Base-by-base conservation (phyloP, 768 basidiomycete species). In the Astraeus odoratus region DNA sequence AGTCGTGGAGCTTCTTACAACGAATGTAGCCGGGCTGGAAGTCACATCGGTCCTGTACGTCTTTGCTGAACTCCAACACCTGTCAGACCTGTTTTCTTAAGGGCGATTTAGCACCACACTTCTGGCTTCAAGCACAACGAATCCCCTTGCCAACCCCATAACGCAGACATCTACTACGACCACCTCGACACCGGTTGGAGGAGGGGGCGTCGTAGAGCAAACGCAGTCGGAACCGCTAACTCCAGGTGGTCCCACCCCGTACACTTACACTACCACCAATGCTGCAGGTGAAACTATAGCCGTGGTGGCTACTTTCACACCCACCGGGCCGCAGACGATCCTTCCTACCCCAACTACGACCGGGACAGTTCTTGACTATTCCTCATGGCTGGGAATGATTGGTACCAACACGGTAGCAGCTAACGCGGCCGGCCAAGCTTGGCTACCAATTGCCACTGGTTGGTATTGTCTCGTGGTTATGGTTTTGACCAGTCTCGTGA, bases 121-220 rank as follows among this genome's bases (percentile, higher is more conserved):
- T 9, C 23, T 49, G n/a, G 42, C 38, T 35, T 25, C 16, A 9
- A 44, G 60, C 6, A 52, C 64, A 13, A 25, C 57, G 31, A 56
- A 49, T 38, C 19, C 61, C 15, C 35, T 44, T 7, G 9, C 20
- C 12, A 49, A 35, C 25, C 50, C 63, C 2, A 49, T 64, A 0
- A 27, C 57, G 8, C 16, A 56, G n/a, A 23, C 57, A 2, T 43
- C 58, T 1, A 55, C 59, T 5, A 35, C 56, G 4, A 42, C 65
- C 15, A 42, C 65, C 8, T 6, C 55, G 20, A 43, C 34, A n/a
- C 47, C 37, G 10, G 55, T 39, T 43, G 63, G 44, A 19, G 59
- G 24, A 68, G 65, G 46, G 7, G 79, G 78, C 0, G 78, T 81
- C 3, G 81, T 84, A 0, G 83, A 73, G 6, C 72, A 75, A 51